Evolutionary conservation across 2,329 filamentous ascomycete genomes (phyloP).

Genomic region (Chaetothyriales sp.): DNA sequence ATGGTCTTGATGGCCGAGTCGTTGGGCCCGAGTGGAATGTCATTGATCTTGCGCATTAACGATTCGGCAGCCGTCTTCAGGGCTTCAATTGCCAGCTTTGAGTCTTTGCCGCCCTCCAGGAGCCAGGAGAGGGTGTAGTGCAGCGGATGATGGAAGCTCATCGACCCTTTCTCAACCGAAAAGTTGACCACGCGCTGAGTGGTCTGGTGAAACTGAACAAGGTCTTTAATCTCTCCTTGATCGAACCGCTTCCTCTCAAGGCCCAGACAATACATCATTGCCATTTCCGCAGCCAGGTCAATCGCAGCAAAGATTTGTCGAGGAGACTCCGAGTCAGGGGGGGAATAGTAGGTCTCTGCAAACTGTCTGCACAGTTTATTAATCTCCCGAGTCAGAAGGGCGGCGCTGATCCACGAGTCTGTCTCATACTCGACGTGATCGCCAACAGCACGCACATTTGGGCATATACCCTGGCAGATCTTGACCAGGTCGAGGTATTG

Average conservation of each 20-base stretch:
- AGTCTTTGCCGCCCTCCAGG: slow-evolving; percentile 62
- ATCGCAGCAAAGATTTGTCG: slow-evolving; percentile 44
- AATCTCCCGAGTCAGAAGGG: slow-evolving; percentile 84
- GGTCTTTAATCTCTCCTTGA: slow-evolving; percentile 74
- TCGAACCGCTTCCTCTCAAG: slow-evolving; percentile 75
- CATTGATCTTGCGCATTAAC: slow-evolving; percentile 29
- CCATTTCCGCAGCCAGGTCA: slow-evolving; percentile 54
- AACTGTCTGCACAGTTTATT: slow-evolving; percentile 83
- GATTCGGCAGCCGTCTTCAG: slow-evolving; percentile 52
- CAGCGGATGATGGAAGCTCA: slow-evolving; percentile 93
- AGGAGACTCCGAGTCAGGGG: slow-evolving; percentile 4
- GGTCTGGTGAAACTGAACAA: slow-evolving; percentile 60
- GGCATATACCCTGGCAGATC: slow-evolving; percentile 91
- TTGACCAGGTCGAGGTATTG: slow-evolving; percentile 95
- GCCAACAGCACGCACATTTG: slow-evolving; percentile 77
- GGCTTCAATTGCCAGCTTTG: slow-evolving; percentile 34
- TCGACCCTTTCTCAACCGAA: slow-evolving; percentile 70
- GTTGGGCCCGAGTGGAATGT: slow-evolving; percentile 6
- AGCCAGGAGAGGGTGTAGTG: slow-evolving; percentile 96
- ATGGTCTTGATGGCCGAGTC: slow-evolving; percentile 8
- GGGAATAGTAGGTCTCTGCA: slow-evolving; percentile 56
- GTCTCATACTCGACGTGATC: slow-evolving; percentile 98
- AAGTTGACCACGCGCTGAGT: slow-evolving; percentile 59
- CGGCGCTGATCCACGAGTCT: slow-evolving; percentile 94
- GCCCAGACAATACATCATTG: slow-evolving; percentile 79